These are phyloP conservation scores for Asterochloris sp. DNA, from an alignment of 139 green algal genomes.

Conservation along the genomic window DNA sequence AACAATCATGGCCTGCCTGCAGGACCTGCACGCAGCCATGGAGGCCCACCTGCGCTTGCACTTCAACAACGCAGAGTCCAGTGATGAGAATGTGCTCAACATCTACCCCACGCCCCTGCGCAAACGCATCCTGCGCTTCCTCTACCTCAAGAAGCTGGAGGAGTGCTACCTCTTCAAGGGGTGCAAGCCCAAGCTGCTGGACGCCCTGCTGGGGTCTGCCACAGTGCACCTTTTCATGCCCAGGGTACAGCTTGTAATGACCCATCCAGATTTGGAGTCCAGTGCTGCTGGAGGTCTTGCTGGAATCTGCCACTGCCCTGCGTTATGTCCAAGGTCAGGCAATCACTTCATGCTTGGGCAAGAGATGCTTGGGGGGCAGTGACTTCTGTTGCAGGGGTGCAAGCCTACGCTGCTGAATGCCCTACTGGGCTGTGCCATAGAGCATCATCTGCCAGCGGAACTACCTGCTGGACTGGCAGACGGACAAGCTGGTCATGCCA, in stretches of 20 bases:
- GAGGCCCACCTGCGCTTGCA: constrained; percentile 60
- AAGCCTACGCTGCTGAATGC: too few relatives aligned
- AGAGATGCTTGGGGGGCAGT: too few relatives aligned
- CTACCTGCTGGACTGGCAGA: too few relatives aligned
- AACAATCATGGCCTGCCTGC: neutral
- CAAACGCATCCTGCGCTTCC: constrained; percentile 45
- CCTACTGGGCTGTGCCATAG: too few relatives aligned
- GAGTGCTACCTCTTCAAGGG: constrained; percentile 55
- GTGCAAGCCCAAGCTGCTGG: constrained; percentile 41
- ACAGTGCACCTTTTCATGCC: constrained; percentile 62
- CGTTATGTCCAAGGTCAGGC: too few relatives aligned
- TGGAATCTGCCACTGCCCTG: too few relatives aligned
- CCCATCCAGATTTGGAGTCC: too few relatives aligned
- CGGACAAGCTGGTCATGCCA: too few relatives aligned
- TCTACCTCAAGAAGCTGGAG: constrained; percentile 38
- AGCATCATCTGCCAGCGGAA: too few relatives aligned
- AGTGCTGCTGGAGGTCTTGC: too few relatives aligned
- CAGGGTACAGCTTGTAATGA: neutral
- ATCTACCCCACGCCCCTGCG: constrained; percentile 49
- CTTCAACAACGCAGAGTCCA: constrained; percentile 55
- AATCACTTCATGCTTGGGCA: too few relatives aligned
- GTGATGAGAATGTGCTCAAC: constrained; percentile 52
- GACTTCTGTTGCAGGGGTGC: too few relatives aligned
- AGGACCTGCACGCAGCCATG: constrained; percentile 52
- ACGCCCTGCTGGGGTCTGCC: constrained; percentile 48